Base-by-base conservation (phyloP, 2,329 filamentous ascomycete species). In the Botrytis sinoallii region DNA sequence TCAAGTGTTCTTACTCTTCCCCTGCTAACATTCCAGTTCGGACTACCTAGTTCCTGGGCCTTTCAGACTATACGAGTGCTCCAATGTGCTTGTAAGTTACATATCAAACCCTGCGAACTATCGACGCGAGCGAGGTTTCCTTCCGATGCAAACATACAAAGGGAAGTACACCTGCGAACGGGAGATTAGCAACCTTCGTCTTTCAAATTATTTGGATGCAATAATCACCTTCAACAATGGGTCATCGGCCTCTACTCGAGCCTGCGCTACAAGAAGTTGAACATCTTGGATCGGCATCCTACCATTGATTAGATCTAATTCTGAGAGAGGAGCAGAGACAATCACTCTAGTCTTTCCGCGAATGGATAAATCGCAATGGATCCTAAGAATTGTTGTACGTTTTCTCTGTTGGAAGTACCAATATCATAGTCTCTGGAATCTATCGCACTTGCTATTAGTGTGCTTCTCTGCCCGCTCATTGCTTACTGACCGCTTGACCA, bases 401-500 rank as follows among this genome's bases (percentile, higher is more conserved):
- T 89, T 59, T 86, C 85, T 73, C 83, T 82, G 74, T 90, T 90
- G 42, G 84, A 83, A 32, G 75, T 77, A 4, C 89, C 89, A 73
- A 90, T 88, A n/a, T 84, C 83, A 73, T 83, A 82, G 42, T 89
- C 84, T 72, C 86, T 84, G 67, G 84, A 79, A 74, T 86, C 88
- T 90, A 73, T 71, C 16, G 44, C 38, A 38, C 20, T 74, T 55
- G 61, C 40, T 59, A 70, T 63, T 64, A 46, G 9, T 65, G 40
- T 63, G 7, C 64, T 40, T 67, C 63, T 63, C 16, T 57, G 35
- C 42, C 20, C 48, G 20, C 40, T 48, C 32, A 25, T 57, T 46
- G n/a, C 68, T 57, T 35, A 78, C 86, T 78, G 84, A 93, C 92
- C 87, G 76, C 81, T 88, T 32, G 90, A 85, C 92, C 92, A 94